phyloP scores from a whole-genome alignment of 306 rosid genomes.

The Acmispon strigosus region DNA sequence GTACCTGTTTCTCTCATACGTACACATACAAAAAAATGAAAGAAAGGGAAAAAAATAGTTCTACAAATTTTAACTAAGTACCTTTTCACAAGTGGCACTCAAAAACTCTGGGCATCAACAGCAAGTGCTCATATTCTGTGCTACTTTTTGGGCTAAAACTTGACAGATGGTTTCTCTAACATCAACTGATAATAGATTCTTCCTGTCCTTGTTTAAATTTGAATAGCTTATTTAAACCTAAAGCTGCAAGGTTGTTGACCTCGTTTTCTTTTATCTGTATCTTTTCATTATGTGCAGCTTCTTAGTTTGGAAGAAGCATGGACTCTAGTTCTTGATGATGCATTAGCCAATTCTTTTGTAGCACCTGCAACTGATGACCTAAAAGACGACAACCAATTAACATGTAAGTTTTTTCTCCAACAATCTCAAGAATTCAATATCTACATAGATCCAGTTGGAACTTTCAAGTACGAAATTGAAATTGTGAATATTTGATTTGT shows the following conservation, averaged over 20 bases:
- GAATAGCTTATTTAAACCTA: background rate
- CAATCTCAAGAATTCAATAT: background rate
- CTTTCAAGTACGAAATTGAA: background rate
- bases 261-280: background rate
- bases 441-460: background rate
- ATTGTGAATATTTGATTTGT: background rate
- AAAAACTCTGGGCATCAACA: background rate
- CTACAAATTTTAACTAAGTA: background rate
- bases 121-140: background rate
- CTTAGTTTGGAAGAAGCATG: conserved; percentile 73
- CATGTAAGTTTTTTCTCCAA: conserved; percentile 45
- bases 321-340: conserved; percentile 89
- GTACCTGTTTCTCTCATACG: background rate
- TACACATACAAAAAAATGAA: background rate
- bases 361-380: conserved; percentile 89
- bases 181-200: background rate
- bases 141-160: background rate
- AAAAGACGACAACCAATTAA: conserved; percentile 71
- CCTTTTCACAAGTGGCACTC: background rate
- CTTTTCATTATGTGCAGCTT: conserved; percentile 54
- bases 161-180: background rate
- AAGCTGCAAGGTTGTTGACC: background rate
- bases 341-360: conserved; percentile 80
- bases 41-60: background rate
- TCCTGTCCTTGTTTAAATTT: too few relatives aligned